Base-by-base conservation (phyloP, 768 basidiomycete species). In the Russula foetens region DNA sequence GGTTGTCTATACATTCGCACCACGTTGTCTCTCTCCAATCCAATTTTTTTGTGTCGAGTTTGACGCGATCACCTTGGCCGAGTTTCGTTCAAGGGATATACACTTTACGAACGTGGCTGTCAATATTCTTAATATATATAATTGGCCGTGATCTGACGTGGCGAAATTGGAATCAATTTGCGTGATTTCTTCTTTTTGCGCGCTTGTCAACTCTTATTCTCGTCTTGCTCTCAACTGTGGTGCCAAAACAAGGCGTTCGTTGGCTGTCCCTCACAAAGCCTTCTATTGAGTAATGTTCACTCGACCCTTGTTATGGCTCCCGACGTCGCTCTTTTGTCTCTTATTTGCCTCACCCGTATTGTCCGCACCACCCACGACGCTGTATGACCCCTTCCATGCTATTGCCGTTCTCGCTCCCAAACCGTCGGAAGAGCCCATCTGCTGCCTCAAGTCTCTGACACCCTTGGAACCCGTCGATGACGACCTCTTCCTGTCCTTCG, bases 401-500 rank as follows among this genome's bases (percentile, higher is more conserved):
- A 75, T 92, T 43, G 76, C 77, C 21, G 64, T 78, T 7, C 78
- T 72, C 3, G 76, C 74, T 7, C 77, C 77, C 7, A 82, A 77
- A 63, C 74, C 72, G 21, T 77, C 83, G 9, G 81, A 83, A 48
- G 80, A 71, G 9, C 86, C 84, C 3, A 67, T 89, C 53, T 92
- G 89, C 73, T 87, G 86, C 67, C 74, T 92, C 56, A 84, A 79
- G 48, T 81, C 85, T 5, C 67, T 80, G 44, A 71, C 71, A 0
- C 69, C 71, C 0, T 67, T 73, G 4, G 71, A 73, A 46, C 70
- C 81, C 2, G 70, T 75, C 7, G 84, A 84, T 53, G 84, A 85
- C 64, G 83, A 85, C 54, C 72, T 86, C 6, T 73, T 92, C 23
- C 79, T 91, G 23, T 88, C 89, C 0, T 94, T 94, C 67, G 88